Evolutionary conservation across 768 basidiomycete species (phyloP).

Genomic region (Goffeauzyma gilvescens): DNA sequence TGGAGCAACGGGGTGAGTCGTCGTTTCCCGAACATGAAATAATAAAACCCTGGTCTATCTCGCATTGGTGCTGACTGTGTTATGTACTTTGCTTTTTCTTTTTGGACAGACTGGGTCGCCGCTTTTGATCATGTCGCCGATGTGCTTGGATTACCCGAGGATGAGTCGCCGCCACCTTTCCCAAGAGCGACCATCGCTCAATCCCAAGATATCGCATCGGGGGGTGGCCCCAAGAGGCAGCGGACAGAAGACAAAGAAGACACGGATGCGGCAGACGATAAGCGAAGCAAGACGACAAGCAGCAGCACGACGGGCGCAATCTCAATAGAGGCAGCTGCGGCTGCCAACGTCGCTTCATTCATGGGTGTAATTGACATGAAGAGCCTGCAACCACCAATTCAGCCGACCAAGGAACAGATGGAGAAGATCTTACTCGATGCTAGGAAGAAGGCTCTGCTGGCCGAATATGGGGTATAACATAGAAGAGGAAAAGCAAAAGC

Average conservation of each 20-base stretch:
- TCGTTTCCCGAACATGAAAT: conserved; percentile 45
- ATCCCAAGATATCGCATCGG: too few relatives aligned
- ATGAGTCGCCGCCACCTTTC: not conserved
- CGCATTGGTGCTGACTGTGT: not conserved
- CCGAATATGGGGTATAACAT: conserved; percentile 52
- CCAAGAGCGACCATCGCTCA: conserved; percentile 2
- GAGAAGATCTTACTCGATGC: conserved; percentile 53
- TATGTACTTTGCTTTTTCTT: conserved; percentile 33
- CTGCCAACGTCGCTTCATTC: conserved; percentile 13
- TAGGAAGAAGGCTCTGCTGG: conserved; percentile 61
- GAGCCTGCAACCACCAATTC: conserved; percentile 51
- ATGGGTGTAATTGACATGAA: conserved; percentile 59
- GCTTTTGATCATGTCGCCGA: conserved; percentile 8
- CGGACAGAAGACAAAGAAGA: too few relatives aligned
- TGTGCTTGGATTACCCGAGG: conserved; percentile 4
- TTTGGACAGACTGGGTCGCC: conserved; percentile 8
- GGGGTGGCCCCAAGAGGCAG: too few relatives aligned
- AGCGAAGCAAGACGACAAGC: conserved; percentile 23
- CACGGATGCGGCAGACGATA: conserved; percentile 20
- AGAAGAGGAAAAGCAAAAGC: too few relatives aligned
- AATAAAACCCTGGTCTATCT: conserved; percentile 13
- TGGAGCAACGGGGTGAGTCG: conserved; percentile 53
- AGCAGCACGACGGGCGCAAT: conserved; percentile 31
- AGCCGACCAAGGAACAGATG: conserved; percentile 63
- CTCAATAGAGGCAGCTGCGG: conserved; percentile 7